phyloP scores from a whole-genome alignment of 768 basidiomycete genomes.

The Leccinum arenicola region DNA sequence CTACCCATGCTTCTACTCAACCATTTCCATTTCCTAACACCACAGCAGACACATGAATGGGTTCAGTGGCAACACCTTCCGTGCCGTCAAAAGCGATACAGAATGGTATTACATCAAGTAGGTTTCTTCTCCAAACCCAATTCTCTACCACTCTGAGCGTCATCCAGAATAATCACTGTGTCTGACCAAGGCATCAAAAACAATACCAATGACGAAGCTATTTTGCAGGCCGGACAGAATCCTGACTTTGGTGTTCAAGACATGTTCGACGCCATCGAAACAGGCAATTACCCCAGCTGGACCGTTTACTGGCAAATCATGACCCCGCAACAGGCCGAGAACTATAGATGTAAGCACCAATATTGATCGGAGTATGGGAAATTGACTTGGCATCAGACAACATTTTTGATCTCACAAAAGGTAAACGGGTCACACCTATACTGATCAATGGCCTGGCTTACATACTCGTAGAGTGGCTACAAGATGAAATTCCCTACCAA shows the following conservation, averaged over 20 bases:
- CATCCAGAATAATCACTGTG: constrained; percentile 6
- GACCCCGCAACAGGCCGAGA: constrained; percentile 50
- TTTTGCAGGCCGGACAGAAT: constrained; percentile 38
- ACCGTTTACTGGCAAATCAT: constrained; percentile 56
- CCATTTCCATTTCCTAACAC: neutral
- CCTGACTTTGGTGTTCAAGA: constrained; percentile 56
- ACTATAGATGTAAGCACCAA: constrained; percentile 33
- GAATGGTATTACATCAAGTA: constrained; percentile 53
- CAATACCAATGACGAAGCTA: constrained; percentile 36
- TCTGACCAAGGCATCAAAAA: constrained; percentile 40
- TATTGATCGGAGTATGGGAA: neutral
- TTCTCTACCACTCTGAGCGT: constrained; percentile 13
- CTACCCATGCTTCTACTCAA: neutral
- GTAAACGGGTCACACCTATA: constrained; percentile 12
- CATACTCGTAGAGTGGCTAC: constrained; percentile 32
- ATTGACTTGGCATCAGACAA: constrained; percentile 35
- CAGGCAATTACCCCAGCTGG: constrained; percentile 52
- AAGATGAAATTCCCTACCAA: constrained; percentile 31
- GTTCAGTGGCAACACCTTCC: constrained; percentile 50
- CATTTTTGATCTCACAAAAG: constrained; percentile 49
- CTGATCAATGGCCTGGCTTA: neutral
- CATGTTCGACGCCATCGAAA: constrained; percentile 54
- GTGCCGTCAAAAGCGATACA: constrained; percentile 44
- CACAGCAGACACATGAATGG: constrained; percentile 43
- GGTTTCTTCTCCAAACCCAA: constrained; percentile 24